Evolutionary conservation across 495 filamentous ascomycete genomes (phyloP), one percentile per base, ranked within the genome.

Genomic region (Xylaria nigripes): DNA sequence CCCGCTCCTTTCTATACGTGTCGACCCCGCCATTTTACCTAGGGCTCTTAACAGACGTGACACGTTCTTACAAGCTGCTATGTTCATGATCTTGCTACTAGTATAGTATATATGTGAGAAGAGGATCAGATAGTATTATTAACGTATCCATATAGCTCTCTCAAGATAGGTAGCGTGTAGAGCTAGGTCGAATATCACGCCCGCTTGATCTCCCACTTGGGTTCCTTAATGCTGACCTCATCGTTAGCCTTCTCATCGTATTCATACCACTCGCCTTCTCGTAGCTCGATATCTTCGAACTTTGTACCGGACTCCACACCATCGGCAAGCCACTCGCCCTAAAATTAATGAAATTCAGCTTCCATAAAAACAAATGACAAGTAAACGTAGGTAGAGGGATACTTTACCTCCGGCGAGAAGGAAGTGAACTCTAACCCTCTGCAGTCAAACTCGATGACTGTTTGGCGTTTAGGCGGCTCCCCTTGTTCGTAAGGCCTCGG

Each of bases 401-500:
- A 22, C 55, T 77, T 59, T 68, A 94, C 90, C 68, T 96, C 91
- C 29, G 91, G 76, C 60, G 82, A 87, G 69, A 96, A 98, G 45
- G 91, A 85, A 0, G 78, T 81, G 60, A 98, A 96, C 67, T 98
- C 93, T 6, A 96, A 75, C 5, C 93, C 93, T 48, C 93, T 82
- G 70, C 93, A 97, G 72, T 97, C 93, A 51, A 98, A 82, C 61
- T 88, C 84, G 32, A 98, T 76, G 40, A 97, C 80, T 58, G 87
- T 91, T 64, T 86, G 81, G 30, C 72, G 70, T 56, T 82, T 88
- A 10, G 86, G 76, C 24, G 90, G 88, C 41, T 85, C 84, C 2
- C 70, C 65, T 12, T 81, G 79, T 42, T 81, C 66, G 58, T 94
- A 96, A 2, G 84, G 60, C 40, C 78, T 80, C 0, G 93, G 92